Conservation (phyloP, 176 grass and related monocot species). For the Lolium perenne region DNA sequence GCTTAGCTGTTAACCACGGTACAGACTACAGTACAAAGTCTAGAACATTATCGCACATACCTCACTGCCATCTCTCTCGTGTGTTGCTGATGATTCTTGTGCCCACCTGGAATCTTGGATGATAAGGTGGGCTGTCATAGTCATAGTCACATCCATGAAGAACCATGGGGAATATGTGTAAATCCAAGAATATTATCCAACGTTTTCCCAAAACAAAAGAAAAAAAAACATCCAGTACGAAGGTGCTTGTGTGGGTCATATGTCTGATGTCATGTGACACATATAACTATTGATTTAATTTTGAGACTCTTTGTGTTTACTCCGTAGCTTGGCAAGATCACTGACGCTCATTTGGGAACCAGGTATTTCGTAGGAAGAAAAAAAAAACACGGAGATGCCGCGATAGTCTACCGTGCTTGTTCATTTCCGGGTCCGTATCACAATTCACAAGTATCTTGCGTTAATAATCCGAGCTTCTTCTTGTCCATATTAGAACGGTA, state of each 20-base stretch:
- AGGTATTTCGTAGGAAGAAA: not conserved
- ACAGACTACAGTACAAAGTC: not conserved
- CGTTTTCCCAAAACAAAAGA: not conserved
- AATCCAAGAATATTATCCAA: not conserved
- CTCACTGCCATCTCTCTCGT: not conserved
- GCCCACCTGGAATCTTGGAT: not conserved
- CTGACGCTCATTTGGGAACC: not conserved
- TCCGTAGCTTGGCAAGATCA: not conserved
- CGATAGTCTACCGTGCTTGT: not conserved
- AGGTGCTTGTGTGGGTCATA: not conserved
- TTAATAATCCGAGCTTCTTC: constrained; percentile 1
- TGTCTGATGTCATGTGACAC: not conserved
- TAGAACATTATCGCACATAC: not conserved
- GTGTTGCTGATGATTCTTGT: not conserved
- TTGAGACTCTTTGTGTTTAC: too few species aligned
- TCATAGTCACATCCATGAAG: not conserved
- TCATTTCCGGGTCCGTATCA: not conserved
- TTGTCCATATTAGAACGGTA: constrained; percentile 2
- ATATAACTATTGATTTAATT: not conserved
- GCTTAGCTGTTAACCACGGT: not conserved
- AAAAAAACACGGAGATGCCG: not conserved
- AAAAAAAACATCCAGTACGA: not conserved
- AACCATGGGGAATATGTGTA: not conserved
- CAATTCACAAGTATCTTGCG: not conserved
- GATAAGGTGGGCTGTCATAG: not conserved